Conservation (phyloP, 78 protist species). For the Dictyostelium brefeldianum region DNA sequence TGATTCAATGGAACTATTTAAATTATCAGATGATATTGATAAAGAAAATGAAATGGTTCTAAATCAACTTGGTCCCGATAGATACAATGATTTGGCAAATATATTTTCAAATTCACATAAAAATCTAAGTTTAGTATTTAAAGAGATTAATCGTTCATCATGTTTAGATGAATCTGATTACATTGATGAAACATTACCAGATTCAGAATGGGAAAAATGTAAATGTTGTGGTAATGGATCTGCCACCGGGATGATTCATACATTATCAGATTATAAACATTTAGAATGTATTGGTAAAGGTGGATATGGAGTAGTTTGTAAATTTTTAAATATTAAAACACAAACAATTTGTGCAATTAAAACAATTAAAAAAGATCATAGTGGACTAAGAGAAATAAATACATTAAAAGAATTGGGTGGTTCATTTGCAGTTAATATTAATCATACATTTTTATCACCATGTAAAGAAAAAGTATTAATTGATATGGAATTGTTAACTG, state of each 20-base stretch:
- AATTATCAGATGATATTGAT: conserved; percentile 2
- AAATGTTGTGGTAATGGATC: neutral
- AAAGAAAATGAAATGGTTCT: conserved; percentile 2
- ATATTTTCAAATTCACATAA: conserved; percentile 1
- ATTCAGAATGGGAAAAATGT: neutral
- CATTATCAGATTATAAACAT: neutral
- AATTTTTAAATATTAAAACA: neutral
- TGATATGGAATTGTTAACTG: conserved; percentile 87
- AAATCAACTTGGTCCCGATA: conserved; percentile 3
- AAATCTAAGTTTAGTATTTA: neutral
- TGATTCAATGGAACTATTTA: conserved; percentile 3
- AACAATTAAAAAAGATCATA: neutral
- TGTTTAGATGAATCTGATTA: neutral
- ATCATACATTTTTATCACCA: conserved; percentile 85
- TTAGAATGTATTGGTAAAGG: neutral
- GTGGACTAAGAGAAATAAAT: conserved; percentile 1
- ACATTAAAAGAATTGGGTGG: neutral
- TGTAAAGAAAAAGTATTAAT: conserved; percentile 74
- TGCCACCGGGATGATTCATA: no score
- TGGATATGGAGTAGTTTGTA: conserved; percentile 10
- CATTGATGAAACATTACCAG: neutral
- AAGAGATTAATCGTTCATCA: neutral
- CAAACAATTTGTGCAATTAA: neutral
- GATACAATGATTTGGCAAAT: conserved; percentile 15
- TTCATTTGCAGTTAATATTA: conserved; percentile 82